These are phyloP conservation scores for Fragosphaeria purpurea DNA, from an alignment of 2,329 filamentous ascomycete genomes.

Conservation along the genomic window DNA sequence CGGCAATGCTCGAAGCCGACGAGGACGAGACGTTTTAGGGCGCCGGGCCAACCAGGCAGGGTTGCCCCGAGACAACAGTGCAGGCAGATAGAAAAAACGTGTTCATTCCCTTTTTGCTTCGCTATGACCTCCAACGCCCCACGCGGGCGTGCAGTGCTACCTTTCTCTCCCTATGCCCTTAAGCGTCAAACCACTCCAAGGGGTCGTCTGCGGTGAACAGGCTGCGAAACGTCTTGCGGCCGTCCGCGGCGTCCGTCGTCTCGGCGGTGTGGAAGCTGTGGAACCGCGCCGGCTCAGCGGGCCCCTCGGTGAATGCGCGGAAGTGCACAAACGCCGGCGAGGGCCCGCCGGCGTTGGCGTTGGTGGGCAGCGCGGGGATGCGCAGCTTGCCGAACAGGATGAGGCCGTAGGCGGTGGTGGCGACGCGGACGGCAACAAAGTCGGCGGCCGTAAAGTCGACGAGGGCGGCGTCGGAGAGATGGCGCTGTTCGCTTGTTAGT, in stretches of 20 bases:
- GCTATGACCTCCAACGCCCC: too few relatives aligned
- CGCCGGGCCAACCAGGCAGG: too few relatives aligned
- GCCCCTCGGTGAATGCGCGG: conserved; percentile 34
- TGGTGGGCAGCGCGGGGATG: conserved; percentile 29
- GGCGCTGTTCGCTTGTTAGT: conserved; percentile 3
- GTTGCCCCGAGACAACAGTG: too few relatives aligned
- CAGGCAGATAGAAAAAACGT: too few relatives aligned
- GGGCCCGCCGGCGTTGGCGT: conserved; percentile 5
- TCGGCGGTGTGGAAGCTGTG: conserved; percentile 41
- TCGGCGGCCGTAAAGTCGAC: conserved; percentile 27
- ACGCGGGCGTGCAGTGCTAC: too few relatives aligned
- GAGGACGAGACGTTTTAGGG: conserved; percentile 35
- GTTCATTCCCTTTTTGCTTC: too few relatives aligned
- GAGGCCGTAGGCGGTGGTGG: conserved; percentile 35
- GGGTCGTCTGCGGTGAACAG: conserved; percentile 36
- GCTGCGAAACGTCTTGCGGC: conserved; percentile 33
- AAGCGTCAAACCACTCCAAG: conserved; percentile 46
- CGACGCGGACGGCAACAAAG: conserved; percentile 34
- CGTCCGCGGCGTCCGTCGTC: conserved; percentile 22
- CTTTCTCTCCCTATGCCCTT: background rate
- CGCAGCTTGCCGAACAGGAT: conserved; percentile 40
- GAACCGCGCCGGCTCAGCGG: conserved; percentile 29
- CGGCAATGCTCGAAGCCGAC: conserved; percentile 67
- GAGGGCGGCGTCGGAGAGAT: conserved; percentile 29
- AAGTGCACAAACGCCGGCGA: conserved; percentile 35